phyloP scores from a whole-genome alignment of 2,329 filamentous ascomycete genomes.

The Ustulina deusta region DNA sequence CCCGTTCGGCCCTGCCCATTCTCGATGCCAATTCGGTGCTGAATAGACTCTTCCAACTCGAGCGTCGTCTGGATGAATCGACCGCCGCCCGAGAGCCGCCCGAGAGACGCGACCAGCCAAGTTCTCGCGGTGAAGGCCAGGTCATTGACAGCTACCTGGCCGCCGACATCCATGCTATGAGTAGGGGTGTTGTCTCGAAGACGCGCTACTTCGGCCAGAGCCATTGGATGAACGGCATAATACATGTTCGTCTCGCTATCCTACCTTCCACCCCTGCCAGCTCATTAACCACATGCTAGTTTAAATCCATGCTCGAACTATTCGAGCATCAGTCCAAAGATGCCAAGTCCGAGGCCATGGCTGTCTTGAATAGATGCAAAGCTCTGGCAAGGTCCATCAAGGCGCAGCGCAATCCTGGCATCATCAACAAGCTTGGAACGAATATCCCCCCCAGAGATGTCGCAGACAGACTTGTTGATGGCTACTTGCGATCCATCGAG shows the following conservation, averaged over 20 bases:
- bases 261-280: background rate
- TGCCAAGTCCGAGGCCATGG: slow-evolving; percentile 50
- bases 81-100: slow-evolving; percentile 27
- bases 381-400: slow-evolving; percentile 58
- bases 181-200: slow-evolving; percentile 54
- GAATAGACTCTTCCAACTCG: slow-evolving; percentile 57
- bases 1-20: background rate
- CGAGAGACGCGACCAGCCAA: slow-evolving; percentile 13
- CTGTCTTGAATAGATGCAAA: slow-evolving; percentile 56
- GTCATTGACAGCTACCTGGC: slow-evolving; percentile 41
- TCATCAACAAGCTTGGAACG: slow-evolving; percentile 55
- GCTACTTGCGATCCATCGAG: slow-evolving; percentile 68
- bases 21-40: slow-evolving; percentile 49
- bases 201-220: slow-evolving; percentile 61
- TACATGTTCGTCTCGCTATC: slow-evolving; percentile 53
- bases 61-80: slow-evolving; percentile 56
- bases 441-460: slow-evolving; percentile 55
- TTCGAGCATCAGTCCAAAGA: slow-evolving; percentile 45
- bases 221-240: slow-evolving; percentile 62
- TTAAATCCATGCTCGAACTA: slow-evolving; percentile 43
- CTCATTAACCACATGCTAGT: slow-evolving; percentile 37
- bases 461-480: slow-evolving; percentile 63
- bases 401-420: slow-evolving; percentile 52
- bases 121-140: slow-evolving; percentile 22
- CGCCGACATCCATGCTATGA: slow-evolving; percentile 46